Evolutionary conservation across 2,329 filamentous ascomycete genomes (phyloP).

Genomic region (Curvularia lunata): DNA sequence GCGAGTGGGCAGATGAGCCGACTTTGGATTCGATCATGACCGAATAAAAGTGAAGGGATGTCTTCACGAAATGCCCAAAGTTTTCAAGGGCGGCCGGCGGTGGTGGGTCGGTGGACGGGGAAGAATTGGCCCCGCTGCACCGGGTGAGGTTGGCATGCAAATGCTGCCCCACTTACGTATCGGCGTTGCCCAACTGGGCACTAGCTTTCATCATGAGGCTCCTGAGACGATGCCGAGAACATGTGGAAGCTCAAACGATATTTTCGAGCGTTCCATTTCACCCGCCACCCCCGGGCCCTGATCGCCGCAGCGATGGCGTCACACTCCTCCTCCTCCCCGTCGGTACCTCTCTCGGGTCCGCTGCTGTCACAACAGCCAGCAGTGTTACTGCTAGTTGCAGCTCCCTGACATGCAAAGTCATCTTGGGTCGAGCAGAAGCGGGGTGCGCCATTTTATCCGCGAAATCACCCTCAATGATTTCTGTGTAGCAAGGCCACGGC

Average conservation of each 20-base stretch:
- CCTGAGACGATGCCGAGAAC: neutral
- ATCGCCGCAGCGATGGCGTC: neutral
- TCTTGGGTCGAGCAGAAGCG: neutral
- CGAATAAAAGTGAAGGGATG: constrained; percentile 6
- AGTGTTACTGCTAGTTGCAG: neutral
- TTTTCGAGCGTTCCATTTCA: neutral
- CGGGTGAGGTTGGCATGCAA: constrained; percentile 3
- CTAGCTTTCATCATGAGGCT: constrained; percentile 11
- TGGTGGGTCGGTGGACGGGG: constrained; percentile 22
- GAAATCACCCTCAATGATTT: too few relatives aligned
- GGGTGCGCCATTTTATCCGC: too few relatives aligned
- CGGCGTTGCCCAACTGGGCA: constrained; percentile 10
- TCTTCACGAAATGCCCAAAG: constrained; percentile 17
- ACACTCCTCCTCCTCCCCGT: neutral
- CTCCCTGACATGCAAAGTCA: neutral
- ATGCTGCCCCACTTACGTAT: constrained; percentile 15
- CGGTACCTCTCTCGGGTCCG: too few relatives aligned
- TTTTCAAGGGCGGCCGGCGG: constrained; percentile 15
- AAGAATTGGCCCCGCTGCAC: constrained; percentile 16
- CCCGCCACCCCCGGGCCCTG: neutral
- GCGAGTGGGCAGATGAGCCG: constrained; percentile 32
- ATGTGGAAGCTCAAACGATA: neutral
- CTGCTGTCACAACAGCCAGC: neutral
- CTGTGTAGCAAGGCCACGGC: too few relatives aligned
- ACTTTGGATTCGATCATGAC: constrained; percentile 38